Percentiles rank a stretch among this genome's conserved stretches.
phyloP scores from a whole-genome alignment of 1,284 basidiomycete species.

The Hypsizygus ulmarius region DNA sequence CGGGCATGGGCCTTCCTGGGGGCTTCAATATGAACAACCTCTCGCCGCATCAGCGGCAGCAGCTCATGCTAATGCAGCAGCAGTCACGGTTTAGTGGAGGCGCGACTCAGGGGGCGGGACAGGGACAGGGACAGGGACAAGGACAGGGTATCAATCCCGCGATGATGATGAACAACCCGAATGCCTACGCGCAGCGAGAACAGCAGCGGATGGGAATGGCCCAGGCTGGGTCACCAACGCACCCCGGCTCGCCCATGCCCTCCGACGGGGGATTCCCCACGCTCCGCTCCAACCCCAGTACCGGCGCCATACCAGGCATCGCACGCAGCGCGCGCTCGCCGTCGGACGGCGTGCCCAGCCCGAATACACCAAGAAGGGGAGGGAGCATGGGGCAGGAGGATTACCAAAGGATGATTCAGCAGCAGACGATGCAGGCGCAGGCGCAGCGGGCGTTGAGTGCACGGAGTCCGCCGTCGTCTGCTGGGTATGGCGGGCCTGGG shows the following conservation, averaged over 20 bases:
- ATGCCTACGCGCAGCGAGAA: constrained; percentile 23
- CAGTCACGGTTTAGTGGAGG: constrained; percentile 29
- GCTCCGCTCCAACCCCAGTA: constrained; percentile 47
- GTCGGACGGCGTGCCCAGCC: constrained; percentile 57
- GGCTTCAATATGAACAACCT: constrained; percentile 36
- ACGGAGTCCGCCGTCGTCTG: constrained; percentile 30
- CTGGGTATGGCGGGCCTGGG: constrained; percentile 9
- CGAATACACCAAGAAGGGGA: constrained; percentile 51
- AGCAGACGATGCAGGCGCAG: constrained; percentile 37
- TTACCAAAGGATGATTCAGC: constrained; percentile 48
- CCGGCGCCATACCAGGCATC: constrained; percentile 57
- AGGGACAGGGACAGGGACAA: constrained; percentile 11
- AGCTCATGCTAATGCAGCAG: constrained; percentile 45
- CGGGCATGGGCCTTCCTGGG: constrained; percentile 18
- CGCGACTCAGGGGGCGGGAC: constrained; percentile 12
- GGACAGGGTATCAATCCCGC: constrained; percentile 19
- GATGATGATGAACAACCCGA: constrained; percentile 22
- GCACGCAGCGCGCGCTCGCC: constrained; percentile 69
- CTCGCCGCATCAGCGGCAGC: constrained; percentile 39
- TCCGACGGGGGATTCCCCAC: constrained; percentile 36
- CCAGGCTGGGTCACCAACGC: constrained; percentile 37
- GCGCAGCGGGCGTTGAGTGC: constrained; percentile 28
- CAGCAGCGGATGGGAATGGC: constrained; percentile 37
- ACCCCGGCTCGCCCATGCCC: constrained; percentile 17
- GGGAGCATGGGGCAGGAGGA: constrained; percentile 42